phyloP scores from a whole-genome alignment of 257 asterid genomes.

The Parsonsia alboflavescens region DNA sequence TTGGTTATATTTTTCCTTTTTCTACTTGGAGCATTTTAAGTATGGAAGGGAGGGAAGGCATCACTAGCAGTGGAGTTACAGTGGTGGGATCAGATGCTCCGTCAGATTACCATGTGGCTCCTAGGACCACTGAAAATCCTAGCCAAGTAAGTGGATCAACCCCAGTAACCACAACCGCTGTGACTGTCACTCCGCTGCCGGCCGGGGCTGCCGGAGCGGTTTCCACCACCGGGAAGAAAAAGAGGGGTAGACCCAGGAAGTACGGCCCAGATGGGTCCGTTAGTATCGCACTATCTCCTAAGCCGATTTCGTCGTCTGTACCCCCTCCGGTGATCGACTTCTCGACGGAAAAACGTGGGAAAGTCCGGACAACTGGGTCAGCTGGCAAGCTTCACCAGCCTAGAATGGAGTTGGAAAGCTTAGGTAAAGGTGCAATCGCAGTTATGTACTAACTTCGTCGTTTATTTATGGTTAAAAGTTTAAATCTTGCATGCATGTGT shows the following conservation, averaged over 20 bases:
- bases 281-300: conserved; percentile 56
- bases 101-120: conserved; percentile 75
- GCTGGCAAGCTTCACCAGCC: conserved; percentile 41
- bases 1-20: neutral
- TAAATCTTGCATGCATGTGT: conserved; percentile 35
- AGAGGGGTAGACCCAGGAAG: conserved; percentile 91
- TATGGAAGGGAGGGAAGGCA: conserved; percentile 55
- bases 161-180: conserved; percentile 28
- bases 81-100: conserved; percentile 97
- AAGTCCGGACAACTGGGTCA: conserved; percentile 50
- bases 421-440: conserved; percentile 31
- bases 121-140: conserved; percentile 53
- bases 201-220: conserved; percentile 19
- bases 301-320: conserved; percentile 75
- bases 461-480: conserved; percentile 2
- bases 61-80: conserved; percentile 65
- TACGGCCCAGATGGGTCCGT: conserved; percentile 78
- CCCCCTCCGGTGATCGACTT: conserved; percentile 91
- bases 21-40: conserved; percentile 9
- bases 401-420: conserved; percentile 41
- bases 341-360: conserved; percentile 67
- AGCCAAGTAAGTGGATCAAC: conserved; percentile 42
- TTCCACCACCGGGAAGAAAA: conserved; percentile 45
- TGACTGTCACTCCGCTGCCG: conserved; percentile 32
- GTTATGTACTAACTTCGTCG: neutral